Conservation (phyloP, 208 protist genomes). For the Leishmania gerbilli region DNA sequence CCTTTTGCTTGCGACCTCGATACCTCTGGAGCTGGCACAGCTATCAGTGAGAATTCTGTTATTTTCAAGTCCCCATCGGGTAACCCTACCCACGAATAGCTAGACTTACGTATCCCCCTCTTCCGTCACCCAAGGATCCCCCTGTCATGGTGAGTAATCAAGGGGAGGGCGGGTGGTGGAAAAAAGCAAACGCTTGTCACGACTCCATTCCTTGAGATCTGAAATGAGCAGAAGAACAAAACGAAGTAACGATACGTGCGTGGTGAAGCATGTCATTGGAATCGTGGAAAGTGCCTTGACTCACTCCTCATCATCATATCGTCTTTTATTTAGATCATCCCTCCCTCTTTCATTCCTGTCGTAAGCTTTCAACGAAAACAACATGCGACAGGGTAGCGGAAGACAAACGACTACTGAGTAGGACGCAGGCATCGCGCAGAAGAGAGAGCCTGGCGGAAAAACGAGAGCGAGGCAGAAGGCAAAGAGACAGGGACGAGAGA, state of each 20-base stretch:
- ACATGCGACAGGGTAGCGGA: not conserved
- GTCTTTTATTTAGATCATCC: not conserved
- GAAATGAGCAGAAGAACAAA: not conserved
- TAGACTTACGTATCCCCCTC: not conserved
- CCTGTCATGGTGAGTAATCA: not conserved
- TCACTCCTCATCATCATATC: not conserved
- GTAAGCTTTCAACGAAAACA: not conserved
- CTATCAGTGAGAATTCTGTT: not conserved
- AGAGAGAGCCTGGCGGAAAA: not conserved
- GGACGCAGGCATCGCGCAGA: not conserved
- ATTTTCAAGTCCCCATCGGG: too few species aligned
- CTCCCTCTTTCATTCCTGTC: not conserved
- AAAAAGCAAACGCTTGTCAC: not conserved
- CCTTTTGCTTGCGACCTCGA: not conserved
- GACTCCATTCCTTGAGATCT: constrained; percentile 1
- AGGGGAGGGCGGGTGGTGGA: not conserved
- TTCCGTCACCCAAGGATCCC: not conserved
- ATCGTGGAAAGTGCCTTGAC: not conserved
- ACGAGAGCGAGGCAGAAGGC: not conserved
- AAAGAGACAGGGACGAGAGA: not conserved
- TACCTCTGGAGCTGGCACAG: not conserved
- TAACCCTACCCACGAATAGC: not conserved
- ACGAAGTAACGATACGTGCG: not conserved
- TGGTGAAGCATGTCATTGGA: not conserved
- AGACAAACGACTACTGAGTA: not conserved